Percentiles rank a stretch among this genome's conserved stretches.
Conservation (phyloP, 2,329 filamentous ascomycete species). For the Aureobasidium sp. region DNA sequence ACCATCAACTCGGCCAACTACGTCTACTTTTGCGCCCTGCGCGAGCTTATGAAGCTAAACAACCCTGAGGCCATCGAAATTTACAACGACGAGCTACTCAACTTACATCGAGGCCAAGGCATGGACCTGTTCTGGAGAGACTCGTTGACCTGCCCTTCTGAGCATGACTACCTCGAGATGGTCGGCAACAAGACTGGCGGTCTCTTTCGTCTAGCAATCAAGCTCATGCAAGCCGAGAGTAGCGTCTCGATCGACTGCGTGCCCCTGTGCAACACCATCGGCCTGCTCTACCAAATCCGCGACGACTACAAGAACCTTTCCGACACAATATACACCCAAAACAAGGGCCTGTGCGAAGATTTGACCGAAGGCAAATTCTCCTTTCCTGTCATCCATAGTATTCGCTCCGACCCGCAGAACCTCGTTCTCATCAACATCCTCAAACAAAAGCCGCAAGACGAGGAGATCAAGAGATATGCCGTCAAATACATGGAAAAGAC, state of each 20-base stretch:
- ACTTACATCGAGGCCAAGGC: conserved; percentile 79
- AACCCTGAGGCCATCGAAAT: conserved; percentile 62
- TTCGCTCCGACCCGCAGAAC: conserved; percentile 66
- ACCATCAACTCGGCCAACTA: conserved; percentile 91
- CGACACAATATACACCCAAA: conserved; percentile 59
- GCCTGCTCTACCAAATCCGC: conserved; percentile 82
- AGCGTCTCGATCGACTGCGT: conserved; percentile 57
- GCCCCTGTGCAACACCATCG: conserved; percentile 76
- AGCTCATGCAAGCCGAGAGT: conserved; percentile 77
- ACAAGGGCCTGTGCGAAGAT: conserved; percentile 94
- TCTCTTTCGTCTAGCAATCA: conserved; percentile 75
- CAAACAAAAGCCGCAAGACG: conserved; percentile 78
- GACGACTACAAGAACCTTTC: conserved; percentile 89
- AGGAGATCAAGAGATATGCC: conserved; percentile 86
- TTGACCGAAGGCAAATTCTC: conserved; percentile 96
- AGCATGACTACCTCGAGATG: conserved; percentile 93
- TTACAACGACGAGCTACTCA: conserved; percentile 75
- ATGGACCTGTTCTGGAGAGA: conserved; percentile 91
- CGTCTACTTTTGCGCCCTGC: conserved; percentile 73
- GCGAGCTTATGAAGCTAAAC: conserved; percentile 64
- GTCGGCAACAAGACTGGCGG: conserved; percentile 86
- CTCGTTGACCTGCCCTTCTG: conserved; percentile 72
- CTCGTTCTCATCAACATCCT: conserved; percentile 85
- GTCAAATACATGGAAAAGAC: conserved; percentile 85
- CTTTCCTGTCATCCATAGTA: conserved; percentile 90